Conservation (phyloP, 2,329 filamentous ascomycete genomes). For the Emergomyces pasteurianus region DNA sequence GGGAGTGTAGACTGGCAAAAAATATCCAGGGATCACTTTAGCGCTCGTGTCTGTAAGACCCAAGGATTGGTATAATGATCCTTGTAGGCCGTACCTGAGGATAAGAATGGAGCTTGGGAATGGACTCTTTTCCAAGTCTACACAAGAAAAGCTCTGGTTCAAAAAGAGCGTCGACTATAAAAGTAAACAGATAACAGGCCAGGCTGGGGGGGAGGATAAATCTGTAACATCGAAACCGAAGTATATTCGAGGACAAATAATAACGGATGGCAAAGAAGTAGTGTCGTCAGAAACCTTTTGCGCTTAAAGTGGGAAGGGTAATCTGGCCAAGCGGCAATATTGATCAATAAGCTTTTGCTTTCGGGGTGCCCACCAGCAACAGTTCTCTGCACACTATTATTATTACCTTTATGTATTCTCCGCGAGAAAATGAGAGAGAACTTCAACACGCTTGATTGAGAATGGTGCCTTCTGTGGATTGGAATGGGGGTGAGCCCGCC, state of each 20-base stretch:
- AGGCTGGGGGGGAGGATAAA: conserved; percentile 11
- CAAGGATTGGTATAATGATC: conserved; percentile 11
- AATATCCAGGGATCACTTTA: conserved; percentile 3
- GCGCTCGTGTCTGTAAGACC: conserved; percentile 6
- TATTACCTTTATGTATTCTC: background rate
- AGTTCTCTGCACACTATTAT: background rate
- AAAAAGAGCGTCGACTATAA: conserved; percentile 1
- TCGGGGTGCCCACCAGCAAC: background rate
- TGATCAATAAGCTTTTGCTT: background rate
- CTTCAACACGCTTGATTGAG: background rate
- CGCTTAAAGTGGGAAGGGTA: conserved; percentile 2
- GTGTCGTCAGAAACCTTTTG: conserved; percentile 2
- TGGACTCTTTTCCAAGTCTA: background rate
- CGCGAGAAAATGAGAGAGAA: background rate
- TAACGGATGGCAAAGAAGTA: conserved; percentile 1
- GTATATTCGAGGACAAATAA: conserved; percentile 3
- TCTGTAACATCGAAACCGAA: conserved; percentile 3
- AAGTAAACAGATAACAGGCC: conserved; percentile 14
- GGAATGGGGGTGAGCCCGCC: too few relatives aligned
- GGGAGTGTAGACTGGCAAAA: conserved; percentile 6
- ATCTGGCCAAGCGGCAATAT: background rate
- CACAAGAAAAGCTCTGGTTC: background rate
- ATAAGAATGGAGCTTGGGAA: background rate
- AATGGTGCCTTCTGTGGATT: background rate
- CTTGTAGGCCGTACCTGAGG: conserved; percentile 4